Conservation (phyloP, 2,329 filamentous ascomycete species). For the Stromatinia cepivora region DNA sequence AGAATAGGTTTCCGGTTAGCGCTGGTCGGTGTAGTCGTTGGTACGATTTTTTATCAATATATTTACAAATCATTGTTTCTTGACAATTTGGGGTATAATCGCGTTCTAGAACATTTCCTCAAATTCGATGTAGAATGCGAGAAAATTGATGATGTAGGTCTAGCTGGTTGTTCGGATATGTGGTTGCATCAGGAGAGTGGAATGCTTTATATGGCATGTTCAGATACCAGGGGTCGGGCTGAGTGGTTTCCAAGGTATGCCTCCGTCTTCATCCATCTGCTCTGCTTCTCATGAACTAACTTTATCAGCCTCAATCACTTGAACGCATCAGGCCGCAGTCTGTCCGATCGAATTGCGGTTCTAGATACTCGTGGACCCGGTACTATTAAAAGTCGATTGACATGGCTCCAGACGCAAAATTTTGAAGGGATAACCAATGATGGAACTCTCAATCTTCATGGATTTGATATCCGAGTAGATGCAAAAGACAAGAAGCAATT, state of each 20-base stretch:
- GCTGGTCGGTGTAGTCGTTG: slow-evolving; percentile 27
- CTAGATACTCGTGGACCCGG: slow-evolving; percentile 36
- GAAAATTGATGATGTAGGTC: slow-evolving; percentile 31
- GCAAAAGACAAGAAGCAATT: slow-evolving; percentile 27
- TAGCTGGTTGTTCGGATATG: slow-evolving; percentile 39
- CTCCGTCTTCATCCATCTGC: not conserved
- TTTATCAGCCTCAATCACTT: slow-evolving; percentile 30
- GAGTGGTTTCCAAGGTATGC: slow-evolving; percentile 36
- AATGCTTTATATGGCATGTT: slow-evolving; percentile 38
- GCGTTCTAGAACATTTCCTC: slow-evolving; percentile 39
- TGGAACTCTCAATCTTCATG: slow-evolving; percentile 40
- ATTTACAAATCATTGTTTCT: slow-evolving; percentile 39
- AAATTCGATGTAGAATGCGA: slow-evolving; percentile 39
- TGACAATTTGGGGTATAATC: slow-evolving; percentile 39
- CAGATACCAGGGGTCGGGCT: slow-evolving; percentile 29
- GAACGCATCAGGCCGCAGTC: slow-evolving; percentile 33
- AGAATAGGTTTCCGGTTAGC: slow-evolving; percentile 11
- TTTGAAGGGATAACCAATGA: slow-evolving; percentile 34
- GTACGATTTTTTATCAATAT: slow-evolving; percentile 39
- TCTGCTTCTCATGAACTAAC: not conserved
- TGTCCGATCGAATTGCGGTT: slow-evolving; percentile 34
- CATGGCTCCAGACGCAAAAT: slow-evolving; percentile 32
- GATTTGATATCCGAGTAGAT: slow-evolving; percentile 39
- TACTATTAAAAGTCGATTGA: slow-evolving; percentile 29
- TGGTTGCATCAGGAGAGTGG: slow-evolving; percentile 38